These are phyloP conservation scores for Xylariales sp. DNA, from an alignment of 2,329 filamentous ascomycete species.

Conservation along the genomic window DNA sequence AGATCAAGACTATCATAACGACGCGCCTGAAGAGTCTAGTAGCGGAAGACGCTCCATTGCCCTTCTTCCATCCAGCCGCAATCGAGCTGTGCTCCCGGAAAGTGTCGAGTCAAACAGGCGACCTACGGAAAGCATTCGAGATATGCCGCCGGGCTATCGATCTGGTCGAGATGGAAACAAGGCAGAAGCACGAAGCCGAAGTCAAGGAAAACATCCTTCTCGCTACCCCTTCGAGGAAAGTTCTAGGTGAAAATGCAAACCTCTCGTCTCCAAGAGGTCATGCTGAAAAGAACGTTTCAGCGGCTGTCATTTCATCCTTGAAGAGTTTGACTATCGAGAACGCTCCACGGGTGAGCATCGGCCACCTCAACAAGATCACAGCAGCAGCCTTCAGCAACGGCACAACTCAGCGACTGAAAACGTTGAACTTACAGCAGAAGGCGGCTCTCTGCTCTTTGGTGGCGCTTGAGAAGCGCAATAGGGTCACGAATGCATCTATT, in stretches of 20 bases:
- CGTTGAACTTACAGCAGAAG: slow-evolving; percentile 93
- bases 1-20: slow-evolving; percentile 85
- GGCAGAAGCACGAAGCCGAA: slow-evolving; percentile 64
- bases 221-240: slow-evolving; percentile 67
- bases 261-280: slow-evolving; percentile 49
- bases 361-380: slow-evolving; percentile 88
- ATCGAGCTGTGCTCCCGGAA: slow-evolving; percentile 94
- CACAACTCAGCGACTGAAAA: slow-evolving; percentile 75
- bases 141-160: slow-evolving; percentile 88
- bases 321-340: slow-evolving; percentile 66
- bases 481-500: slow-evolving; percentile 37
- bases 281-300: slow-evolving; percentile 36
- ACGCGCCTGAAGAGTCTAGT: slow-evolving; percentile 75
- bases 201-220: slow-evolving; percentile 52
- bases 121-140: slow-evolving; percentile 92
- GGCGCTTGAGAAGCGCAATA: slow-evolving; percentile 75
- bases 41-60: slow-evolving; percentile 56
- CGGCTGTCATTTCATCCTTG: slow-evolving; percentile 50
- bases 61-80: slow-evolving; percentile 89
- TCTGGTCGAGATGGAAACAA: slow-evolving; percentile 80
- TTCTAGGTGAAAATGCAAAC: slow-evolving; percentile 79
- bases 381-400: slow-evolving; percentile 88
- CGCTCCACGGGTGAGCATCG: slow-evolving; percentile 84
- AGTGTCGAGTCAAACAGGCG: slow-evolving; percentile 88
- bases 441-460: slow-evolving; percentile 86